Evolutionary conservation across 352 stramenopile genomes (phyloP), one percentile per base, ranked within the genome.

Genomic region (Pythium scleroteichum): DNA sequence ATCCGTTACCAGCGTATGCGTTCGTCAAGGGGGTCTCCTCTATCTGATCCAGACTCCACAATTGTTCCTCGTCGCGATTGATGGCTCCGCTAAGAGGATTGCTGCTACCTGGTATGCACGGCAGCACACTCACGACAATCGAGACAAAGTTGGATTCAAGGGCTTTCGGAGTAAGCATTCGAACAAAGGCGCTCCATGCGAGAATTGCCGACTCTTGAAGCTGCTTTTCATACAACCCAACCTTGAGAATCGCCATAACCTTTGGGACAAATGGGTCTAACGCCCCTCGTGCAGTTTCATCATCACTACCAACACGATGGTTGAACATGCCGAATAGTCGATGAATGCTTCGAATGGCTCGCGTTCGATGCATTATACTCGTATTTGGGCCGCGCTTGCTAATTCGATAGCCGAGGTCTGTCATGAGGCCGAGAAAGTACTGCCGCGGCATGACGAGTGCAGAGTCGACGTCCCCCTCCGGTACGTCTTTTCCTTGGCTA

Each of bases 241-340:
- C 73, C 59, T 96, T 96, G 4, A 96, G 67, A 20, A 85, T 95
- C 22, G 85, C 87, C 87, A 96, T 96, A 35, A 96, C 84, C 64
- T 96, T 96, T 2, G 87, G 87, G 16, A 96, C 76, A 66, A 92
- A 96, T 19, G 82, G 62, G 59, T 96, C 87, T 10, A 96, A 65
- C 17, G 80, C 62, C 33, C 85, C 82, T 59, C 67, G 73, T 14
- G 55, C 66, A 48, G 62, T 60, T 41, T 66, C 38, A 40, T 60
- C 45, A n/a, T 79, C 57, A 17, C 49, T 44, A n/a, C 71, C 66
- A 32, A 76, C 46, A 13, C 54, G 12, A 13, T 56, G 67, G 7
- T 78, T 76, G 47, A 88, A 88, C 17, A 96, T 63, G 23, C 72
- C 72, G 12, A 96, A 75, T 3, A 96, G 73, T 29, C 72, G 62